Evolutionary conservation across 306 rosid species (phyloP), one percentile per base, ranked within the genome.

Genomic region (Alnus rubra): DNA sequence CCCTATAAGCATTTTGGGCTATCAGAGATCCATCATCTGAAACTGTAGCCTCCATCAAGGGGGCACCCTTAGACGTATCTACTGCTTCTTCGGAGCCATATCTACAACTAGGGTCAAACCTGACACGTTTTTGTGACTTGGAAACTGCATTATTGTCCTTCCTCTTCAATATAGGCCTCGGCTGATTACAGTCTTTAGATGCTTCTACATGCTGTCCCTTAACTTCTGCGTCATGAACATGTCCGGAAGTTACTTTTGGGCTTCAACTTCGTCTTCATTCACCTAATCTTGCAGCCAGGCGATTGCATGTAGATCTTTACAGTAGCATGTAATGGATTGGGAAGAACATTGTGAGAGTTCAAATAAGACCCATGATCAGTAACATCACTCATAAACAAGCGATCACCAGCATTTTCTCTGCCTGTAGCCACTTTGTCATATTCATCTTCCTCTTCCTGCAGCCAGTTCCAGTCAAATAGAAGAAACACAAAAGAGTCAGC

Each of bases 361-460:
- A 84, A 74, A 69, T 65, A 84, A 31, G 87, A 59, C 16, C 62
- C 79, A 47, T 58, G 76, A n/a, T 51, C 33, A 11, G 73, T 44
- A 73, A 80, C 62, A 19, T 77, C 69, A 1, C 28, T 48, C 80
- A 80, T 80, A 55, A 65, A 80, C 82, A 84, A 47, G n/a, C 80
- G 77, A 28, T 77, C 79, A 13, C 73, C 79, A 0, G 4, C 59
- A 68, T 48, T 58, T 42, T 77, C 84, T 19, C 77, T 70, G 6
- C 84, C 87, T 1, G 55, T 44, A 58, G 84, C 87, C 60, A 84
- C 82, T 58, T 80, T 84, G 77, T 84, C 87, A 65, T 15, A 84
- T 28, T 80, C 87, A 68, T 84, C 84, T 60, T 84, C 87, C 82
- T 77, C 87, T 1, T 80, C 84, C 87, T 84, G 74, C 53, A 68